Percentiles rank a stretch among this genome's conserved stretches.
These are phyloP conservation scores for Linaria vulgaris DNA, from an alignment of 257 asterid genomes.

Conservation along the genomic window DNA sequence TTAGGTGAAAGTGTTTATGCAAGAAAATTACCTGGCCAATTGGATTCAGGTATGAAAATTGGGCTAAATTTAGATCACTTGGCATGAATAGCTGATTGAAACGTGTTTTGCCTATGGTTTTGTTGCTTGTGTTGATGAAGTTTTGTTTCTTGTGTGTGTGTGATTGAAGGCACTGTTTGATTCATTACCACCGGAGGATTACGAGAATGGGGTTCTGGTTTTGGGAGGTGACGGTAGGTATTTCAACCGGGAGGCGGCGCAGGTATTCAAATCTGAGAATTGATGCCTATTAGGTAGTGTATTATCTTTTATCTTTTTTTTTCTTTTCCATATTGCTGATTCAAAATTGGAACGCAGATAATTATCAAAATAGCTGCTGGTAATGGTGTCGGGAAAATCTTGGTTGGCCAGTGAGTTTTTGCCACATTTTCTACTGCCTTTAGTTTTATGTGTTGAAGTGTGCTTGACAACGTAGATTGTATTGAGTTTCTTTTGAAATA, in stretches of 20 bases:
- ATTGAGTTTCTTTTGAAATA: neutral
- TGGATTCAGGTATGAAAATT: slow-evolving; percentile 79
- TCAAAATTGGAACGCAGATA: slow-evolving; percentile 53
- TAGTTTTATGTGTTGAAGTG: slow-evolving; percentile 14
- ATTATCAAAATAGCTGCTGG: slow-evolving; percentile 92
- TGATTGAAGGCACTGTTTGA: slow-evolving; percentile 76
- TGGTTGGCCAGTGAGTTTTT: slow-evolving; percentile 86
- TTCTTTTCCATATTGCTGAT: slow-evolving; percentile 27
- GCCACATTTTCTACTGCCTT: slow-evolving; percentile 9
- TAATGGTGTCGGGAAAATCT: slow-evolving; percentile 82
- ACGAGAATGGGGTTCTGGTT: slow-evolving; percentile 69
- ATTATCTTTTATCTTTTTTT: neutral
- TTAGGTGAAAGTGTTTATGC: slow-evolving; percentile 87
- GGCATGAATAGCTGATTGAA: slow-evolving; percentile 14
- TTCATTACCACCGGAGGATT: slow-evolving; percentile 87
- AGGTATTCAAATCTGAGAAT: slow-evolving; percentile 45
- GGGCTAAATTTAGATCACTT: neutral
- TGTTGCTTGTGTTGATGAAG: slow-evolving; percentile 19
- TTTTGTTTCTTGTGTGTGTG: slow-evolving; percentile 14
- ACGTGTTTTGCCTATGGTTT: neutral
- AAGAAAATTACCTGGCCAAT: slow-evolving; percentile 87
- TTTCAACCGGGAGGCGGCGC: slow-evolving; percentile 91
- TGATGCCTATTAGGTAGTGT: neutral
- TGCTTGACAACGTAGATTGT: neutral
- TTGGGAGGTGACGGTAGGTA: slow-evolving; percentile 97